Conservation (phyloP, 1,139 yeast species). For the Scheffersomyces quercinus region DNA sequence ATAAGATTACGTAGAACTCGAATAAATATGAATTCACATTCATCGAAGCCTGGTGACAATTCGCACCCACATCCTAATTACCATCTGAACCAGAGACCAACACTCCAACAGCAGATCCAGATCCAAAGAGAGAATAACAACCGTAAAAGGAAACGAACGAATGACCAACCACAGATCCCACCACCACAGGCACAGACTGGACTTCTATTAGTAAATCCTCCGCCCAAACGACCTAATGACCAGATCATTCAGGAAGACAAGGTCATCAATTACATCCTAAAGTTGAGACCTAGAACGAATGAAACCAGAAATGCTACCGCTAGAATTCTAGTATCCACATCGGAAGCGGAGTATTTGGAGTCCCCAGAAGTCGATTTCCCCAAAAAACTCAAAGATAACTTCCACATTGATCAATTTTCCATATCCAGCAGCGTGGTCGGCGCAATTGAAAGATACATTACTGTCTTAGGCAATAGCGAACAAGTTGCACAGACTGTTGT, state of each 20-base stretch:
- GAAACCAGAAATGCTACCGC: constrained; percentile 7
- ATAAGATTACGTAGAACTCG: too few relatives aligned
- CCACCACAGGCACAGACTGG: background rate
- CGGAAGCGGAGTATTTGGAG: constrained; percentile 30
- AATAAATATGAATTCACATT: too few relatives aligned
- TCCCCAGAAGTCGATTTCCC: constrained; percentile 9
- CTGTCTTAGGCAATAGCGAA: constrained; percentile 25
- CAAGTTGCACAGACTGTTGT: constrained; percentile 24
- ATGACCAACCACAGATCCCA: background rate
- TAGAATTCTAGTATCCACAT: constrained; percentile 23
- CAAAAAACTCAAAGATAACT: constrained; percentile 13
- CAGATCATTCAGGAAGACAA: constrained; percentile 20
- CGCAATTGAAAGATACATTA: constrained; percentile 27
- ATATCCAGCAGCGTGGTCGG: constrained; percentile 26
- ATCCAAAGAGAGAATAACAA: constrained; percentile 4
- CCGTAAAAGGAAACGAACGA: constrained; percentile 9
- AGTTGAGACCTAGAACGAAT: constrained; percentile 9
- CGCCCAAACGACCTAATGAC: constrained; percentile 3
- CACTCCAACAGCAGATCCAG: constrained; percentile 6
- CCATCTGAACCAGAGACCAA: background rate
- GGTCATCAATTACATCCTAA: constrained; percentile 20
- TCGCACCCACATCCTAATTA: too few relatives aligned
- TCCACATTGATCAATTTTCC: constrained; percentile 20
- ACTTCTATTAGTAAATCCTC: constrained; percentile 7
- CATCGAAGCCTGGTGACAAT: too few relatives aligned